phyloP scores from a whole-genome alignment of 2,329 filamentous ascomycete species.

The Leptoxyphium fumago region DNA sequence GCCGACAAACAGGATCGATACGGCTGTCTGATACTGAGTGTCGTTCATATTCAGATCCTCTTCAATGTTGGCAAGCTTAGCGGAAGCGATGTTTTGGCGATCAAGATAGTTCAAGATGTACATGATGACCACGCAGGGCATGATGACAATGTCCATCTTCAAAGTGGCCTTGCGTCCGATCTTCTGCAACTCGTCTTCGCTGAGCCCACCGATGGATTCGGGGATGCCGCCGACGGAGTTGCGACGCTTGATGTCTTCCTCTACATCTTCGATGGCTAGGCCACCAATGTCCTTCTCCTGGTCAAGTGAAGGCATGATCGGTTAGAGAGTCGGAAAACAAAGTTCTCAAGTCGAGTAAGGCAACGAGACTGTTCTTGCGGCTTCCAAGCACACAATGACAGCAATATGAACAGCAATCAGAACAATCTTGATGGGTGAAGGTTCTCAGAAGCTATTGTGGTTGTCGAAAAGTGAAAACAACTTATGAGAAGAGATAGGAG shows the following conservation, averaged over 20 bases:
- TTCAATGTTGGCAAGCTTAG: constrained; percentile 12
- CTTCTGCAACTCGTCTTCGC: constrained; percentile 7
- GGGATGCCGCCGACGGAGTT: neutral
- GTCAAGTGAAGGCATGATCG: no score
- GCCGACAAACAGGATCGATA: constrained; percentile 13
- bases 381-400: no score
- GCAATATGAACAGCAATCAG: no score
- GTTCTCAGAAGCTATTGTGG: no score
- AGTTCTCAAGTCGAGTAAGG: no score
- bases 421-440: no score
- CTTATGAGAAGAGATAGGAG: no score
- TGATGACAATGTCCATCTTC: constrained; percentile 12
- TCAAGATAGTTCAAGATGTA: constrained; percentile 16
- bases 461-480: no score
- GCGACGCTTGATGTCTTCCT: neutral
- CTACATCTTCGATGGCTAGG: neutral
- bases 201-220: constrained; percentile 3
- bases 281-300: neutral
- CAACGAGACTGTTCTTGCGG: no score
- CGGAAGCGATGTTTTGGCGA: constrained; percentile 11
- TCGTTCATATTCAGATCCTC: constrained; percentile 7
- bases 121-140: constrained; percentile 12
- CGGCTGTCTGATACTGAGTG: constrained; percentile 11
- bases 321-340: no score
- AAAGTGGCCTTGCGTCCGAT: constrained; percentile 9